Conservation (phyloP, 257 asterid species). For the Dorcoceras hygrometricum region DNA sequence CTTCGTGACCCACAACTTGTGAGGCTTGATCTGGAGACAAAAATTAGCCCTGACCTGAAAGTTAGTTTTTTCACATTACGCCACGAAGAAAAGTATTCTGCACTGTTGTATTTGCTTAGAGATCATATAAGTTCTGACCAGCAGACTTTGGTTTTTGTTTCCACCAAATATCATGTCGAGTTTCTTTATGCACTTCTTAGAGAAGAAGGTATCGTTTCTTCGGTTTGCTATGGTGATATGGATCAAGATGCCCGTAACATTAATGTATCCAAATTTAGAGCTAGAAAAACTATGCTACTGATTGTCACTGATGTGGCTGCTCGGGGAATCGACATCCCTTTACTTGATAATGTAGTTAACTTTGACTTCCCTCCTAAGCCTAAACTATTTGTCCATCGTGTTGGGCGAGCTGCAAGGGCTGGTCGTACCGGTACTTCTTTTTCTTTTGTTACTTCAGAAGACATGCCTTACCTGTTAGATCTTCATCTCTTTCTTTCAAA, state of each 20-base stretch:
- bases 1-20: constrained; percentile 91
- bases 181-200: constrained; percentile 56
- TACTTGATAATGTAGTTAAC: constrained; percentile 90
- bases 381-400: constrained; percentile 95
- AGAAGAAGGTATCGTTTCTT: constrained; percentile 84
- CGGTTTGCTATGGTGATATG: constrained; percentile 98
- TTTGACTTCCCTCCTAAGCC: constrained; percentile 92
- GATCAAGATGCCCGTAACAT: constrained; percentile 94
- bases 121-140: constrained; percentile 66
- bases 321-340: constrained; percentile 95
- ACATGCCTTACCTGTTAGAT: constrained; percentile 80
- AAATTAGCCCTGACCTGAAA: constrained; percentile 84
- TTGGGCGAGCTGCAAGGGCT: constrained; percentile 99
- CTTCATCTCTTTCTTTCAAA: constrained; percentile 94
- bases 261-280: constrained; percentile 69
- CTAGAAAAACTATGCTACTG: constrained; percentile 84
- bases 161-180: constrained; percentile 93
- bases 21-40: constrained; percentile 90
- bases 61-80: constrained; percentile 77
- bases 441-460: constrained; percentile 83
- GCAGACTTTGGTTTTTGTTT: constrained; percentile 80
- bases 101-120: constrained; percentile 72
- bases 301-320: constrained; percentile 98
- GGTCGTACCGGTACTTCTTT: constrained; percentile 89
- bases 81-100: constrained; percentile 83